Percentiles rank a stretch among this genome's conserved stretches.
Evolutionary conservation across 2,329 filamentous ascomycete species (phyloP).

Genomic region (Aspergillus luchuensis): DNA sequence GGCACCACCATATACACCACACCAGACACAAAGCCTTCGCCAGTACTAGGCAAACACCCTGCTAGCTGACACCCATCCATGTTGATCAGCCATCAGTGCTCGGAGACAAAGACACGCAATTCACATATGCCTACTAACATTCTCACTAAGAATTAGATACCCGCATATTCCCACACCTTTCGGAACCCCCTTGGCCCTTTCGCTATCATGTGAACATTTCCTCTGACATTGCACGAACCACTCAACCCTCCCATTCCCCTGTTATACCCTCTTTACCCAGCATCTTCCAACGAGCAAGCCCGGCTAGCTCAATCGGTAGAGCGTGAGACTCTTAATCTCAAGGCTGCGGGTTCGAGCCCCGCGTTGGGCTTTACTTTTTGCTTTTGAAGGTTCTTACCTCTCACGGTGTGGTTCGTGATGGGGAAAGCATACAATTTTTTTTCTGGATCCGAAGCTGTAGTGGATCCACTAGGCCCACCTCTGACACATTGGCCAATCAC

Average conservation of each 20-base stretch:
- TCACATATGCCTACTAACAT: no score
- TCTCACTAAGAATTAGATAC: no score
- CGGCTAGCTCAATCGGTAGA: conserved; percentile 55
- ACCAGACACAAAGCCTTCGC: no score
- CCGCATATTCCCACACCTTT: no score
- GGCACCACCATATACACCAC: no score
- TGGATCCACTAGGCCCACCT: background rate
- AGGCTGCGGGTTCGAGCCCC: conserved; percentile 46
- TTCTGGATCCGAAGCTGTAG: background rate
- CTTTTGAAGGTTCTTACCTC: background rate
- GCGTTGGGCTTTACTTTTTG: conserved; percentile 39
- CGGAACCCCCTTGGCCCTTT: no score
- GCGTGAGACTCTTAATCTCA: conserved; percentile 53
- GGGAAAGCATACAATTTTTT: background rate
- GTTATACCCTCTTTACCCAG: background rate
- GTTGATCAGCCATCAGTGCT: no score
- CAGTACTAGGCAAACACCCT: no score
- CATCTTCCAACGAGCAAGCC: conserved; percentile 28
- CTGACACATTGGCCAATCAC: background rate
- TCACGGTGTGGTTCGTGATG: background rate
- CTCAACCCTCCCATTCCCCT: background rate
- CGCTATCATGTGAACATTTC: no score
- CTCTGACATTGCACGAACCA: no score
- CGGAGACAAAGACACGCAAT: no score
- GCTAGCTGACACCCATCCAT: no score